A percentile compares a stretch with the other conserved stretches of the same genome.
Evolutionary conservation across 345 rosid genomes (phyloP).

Genomic region (Bruguiera sexangula): DNA sequence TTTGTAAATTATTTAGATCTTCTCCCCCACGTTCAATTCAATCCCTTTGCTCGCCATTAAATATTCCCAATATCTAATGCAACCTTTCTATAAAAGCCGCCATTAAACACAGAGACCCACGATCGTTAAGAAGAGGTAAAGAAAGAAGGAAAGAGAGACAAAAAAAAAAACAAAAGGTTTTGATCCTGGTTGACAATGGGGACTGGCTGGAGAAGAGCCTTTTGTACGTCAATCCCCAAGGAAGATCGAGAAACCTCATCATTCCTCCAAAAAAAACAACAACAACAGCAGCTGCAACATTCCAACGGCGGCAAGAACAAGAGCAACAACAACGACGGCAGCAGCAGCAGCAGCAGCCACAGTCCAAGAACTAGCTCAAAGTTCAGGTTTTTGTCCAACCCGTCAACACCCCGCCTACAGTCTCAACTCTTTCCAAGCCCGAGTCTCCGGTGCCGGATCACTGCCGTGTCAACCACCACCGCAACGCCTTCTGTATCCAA

Average conservation of each 20-base stretch:
- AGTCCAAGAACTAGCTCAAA: slow-evolving; percentile 53
- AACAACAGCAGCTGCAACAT: background rate
- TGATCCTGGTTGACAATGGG: slow-evolving; percentile 44
- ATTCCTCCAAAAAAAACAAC: slow-evolving; percentile 25
- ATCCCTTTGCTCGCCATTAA: background rate
- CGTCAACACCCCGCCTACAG: slow-evolving; percentile 67
- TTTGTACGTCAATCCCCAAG: slow-evolving; percentile 67
- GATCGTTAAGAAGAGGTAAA: background rate
- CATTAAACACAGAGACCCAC: background rate
- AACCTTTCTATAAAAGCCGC: background rate
- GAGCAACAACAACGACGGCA: background rate
- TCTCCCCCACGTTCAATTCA: slow-evolving; percentile 2
- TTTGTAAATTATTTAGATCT: background rate
- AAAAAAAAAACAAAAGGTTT: no score
- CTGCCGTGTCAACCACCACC: slow-evolving; percentile 19
- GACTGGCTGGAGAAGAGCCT: slow-evolving; percentile 73
- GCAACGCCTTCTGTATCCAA: slow-evolving; percentile 46
- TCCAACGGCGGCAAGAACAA: background rate
- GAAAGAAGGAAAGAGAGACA: background rate
- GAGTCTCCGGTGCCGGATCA: slow-evolving; percentile 57
- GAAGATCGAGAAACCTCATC: slow-evolving; percentile 33
- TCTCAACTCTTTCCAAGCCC: slow-evolving; percentile 46
- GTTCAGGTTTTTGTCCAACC: slow-evolving; percentile 75
- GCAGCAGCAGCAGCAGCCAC: slow-evolving; percentile 16
- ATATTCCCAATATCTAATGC: background rate